phyloP scores from a whole-genome alignment of 192 early-diverging fungal species.

The Rhizoclosmatium sp. region DNA sequence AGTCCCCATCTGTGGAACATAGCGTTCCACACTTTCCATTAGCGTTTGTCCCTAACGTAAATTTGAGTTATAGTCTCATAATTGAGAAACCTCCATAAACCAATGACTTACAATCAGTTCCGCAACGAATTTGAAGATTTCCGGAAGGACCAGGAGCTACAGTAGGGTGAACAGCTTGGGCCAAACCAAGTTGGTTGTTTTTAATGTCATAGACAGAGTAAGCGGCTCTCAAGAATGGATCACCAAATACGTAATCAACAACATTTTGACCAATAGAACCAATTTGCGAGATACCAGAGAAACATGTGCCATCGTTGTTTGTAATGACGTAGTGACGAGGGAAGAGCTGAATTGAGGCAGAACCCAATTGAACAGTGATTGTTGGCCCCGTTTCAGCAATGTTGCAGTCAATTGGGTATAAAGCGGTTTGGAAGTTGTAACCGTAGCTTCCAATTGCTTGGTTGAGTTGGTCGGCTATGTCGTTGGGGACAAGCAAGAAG shows the following conservation, averaged over 20 bases:
- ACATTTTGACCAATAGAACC: neutral
- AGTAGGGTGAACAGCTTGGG: slow-evolving; percentile 24
- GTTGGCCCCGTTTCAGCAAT: slow-evolving; percentile 16
- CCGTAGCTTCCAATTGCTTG: slow-evolving; percentile 42
- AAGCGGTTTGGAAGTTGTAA: slow-evolving; percentile 33
- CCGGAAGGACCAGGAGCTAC: no score
- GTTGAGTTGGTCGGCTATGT: slow-evolving; percentile 41
- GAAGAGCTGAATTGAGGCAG: slow-evolving; percentile 15
- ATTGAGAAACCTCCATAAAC: no score
- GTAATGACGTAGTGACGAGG: slow-evolving; percentile 29
- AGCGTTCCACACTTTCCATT: no score
- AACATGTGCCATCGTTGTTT: slow-evolving; percentile 22
- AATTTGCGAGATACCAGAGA: slow-evolving; percentile 32
- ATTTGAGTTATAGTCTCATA: no score
- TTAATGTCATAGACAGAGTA: slow-evolving; percentile 52
- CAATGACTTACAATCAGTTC: no score
- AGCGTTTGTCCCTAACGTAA: no score
- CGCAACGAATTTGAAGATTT: no score
- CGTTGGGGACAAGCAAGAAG: slow-evolving; percentile 31
- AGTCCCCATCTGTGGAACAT: no score
- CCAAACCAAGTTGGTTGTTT: slow-evolving; percentile 37
- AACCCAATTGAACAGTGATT: slow-evolving; percentile 8
- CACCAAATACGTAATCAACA: slow-evolving; percentile 40
- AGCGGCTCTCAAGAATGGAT: slow-evolving; percentile 42
- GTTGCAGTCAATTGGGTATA: slow-evolving; percentile 7